phyloP scores from a whole-genome alignment of 345 rosid genomes.

The Orychophragmus violaceus region DNA sequence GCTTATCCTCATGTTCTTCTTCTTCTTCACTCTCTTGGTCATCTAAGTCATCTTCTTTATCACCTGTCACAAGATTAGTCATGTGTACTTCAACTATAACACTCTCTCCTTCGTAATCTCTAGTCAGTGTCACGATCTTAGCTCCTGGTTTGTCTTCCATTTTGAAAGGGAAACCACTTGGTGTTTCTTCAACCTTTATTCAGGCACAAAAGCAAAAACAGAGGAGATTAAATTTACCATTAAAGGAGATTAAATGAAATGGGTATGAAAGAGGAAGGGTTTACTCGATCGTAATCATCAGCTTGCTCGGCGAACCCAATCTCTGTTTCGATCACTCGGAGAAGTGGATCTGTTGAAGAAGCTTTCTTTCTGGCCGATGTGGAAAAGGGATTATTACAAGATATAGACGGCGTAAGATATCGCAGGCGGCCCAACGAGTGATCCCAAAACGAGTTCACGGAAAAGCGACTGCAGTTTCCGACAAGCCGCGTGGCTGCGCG shows the following conservation, averaged over 20 bases:
- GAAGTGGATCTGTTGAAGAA: conserved; percentile 47
- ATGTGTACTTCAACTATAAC: conserved; percentile 71
- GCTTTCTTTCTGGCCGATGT: conserved; percentile 34
- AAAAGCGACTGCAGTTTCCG: conserved; percentile 30
- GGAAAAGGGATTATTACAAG: conserved; percentile 24
- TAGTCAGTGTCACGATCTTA: conserved; percentile 48
- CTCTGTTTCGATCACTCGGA: conserved; percentile 60
- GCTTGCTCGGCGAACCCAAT: conserved; percentile 55
- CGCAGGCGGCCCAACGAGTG: background rate
- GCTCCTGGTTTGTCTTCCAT: conserved; percentile 68
- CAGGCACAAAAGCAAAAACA: conserved; percentile 1
- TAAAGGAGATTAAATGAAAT: too few species aligned
- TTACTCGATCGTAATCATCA: conserved; percentile 52
- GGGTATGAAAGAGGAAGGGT: background rate
- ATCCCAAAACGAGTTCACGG: conserved; percentile 24
- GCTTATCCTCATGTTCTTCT: conserved; percentile 35
- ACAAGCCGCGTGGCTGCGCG: conserved; percentile 36
- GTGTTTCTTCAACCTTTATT: conserved; percentile 50
- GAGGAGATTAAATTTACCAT: background rate
- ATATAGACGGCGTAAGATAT: conserved; percentile 18
- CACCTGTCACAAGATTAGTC: conserved; percentile 83
- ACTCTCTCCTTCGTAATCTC: conserved; percentile 65
- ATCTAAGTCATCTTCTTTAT: conserved; percentile 32
- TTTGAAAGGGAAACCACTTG: conserved; percentile 66
- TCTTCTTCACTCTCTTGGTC: conserved; percentile 30